Conservation (phyloP, 495 filamentous ascomycete genomes). For the Massariosphaeria phaeospora region DNA sequence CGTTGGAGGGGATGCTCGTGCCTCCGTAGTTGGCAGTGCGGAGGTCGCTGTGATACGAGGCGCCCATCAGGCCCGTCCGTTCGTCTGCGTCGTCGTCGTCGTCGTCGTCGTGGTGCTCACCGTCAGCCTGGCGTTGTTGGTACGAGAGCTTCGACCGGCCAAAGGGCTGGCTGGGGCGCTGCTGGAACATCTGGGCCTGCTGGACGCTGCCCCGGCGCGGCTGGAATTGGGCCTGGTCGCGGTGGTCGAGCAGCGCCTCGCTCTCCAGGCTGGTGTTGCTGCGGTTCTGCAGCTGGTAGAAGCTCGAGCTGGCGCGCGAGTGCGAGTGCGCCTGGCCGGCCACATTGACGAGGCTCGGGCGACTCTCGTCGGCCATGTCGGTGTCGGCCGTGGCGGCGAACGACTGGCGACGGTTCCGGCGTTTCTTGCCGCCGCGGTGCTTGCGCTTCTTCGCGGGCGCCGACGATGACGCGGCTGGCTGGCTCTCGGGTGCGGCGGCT, state of each 20-base stretch:
- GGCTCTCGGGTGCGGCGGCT: too few relatives aligned
- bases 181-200: constrained; percentile 1
- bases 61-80: constrained; percentile 35
- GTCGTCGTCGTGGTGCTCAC: constrained; percentile 33
- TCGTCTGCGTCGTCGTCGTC: constrained; percentile 36
- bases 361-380: constrained; percentile 25
- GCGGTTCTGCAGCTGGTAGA: constrained; percentile 36
- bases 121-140: constrained; percentile 26
- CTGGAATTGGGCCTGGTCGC: constrained; percentile 21
- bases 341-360: constrained; percentile 36
- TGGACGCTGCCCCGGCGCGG: constrained; percentile 24
- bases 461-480: too few relatives aligned
- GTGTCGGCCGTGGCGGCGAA: constrained; percentile 52
- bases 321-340: constrained; percentile 29
- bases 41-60: constrained; percentile 18
- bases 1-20: constrained; percentile 20
- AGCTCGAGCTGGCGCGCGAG: constrained; percentile 33
- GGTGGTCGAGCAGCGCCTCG: constrained; percentile 42
- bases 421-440: constrained; percentile 55
- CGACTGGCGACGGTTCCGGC: constrained; percentile 58
- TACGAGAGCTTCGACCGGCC: constrained; percentile 25
- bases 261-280: constrained; percentile 42
- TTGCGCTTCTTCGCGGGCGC: constrained; percentile 41
- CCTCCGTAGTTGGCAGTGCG: constrained; percentile 25
- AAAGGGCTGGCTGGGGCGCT: constrained; percentile 7